Conservation (phyloP, 208 protist species). For the Leptomonas pyrrhocoris region DNA sequence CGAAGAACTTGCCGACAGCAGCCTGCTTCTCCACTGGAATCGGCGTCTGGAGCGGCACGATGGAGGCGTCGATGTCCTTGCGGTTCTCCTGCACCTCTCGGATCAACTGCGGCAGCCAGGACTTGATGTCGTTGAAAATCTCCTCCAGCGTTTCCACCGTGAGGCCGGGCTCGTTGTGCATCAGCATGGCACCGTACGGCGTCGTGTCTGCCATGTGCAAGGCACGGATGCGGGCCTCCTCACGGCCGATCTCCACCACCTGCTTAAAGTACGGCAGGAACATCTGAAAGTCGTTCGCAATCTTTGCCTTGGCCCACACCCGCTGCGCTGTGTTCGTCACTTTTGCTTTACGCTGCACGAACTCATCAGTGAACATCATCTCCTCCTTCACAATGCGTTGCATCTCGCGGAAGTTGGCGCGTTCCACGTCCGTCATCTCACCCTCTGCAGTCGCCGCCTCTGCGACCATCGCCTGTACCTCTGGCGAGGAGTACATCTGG, state of each 20-base stretch:
- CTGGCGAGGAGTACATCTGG: constrained; percentile 32
- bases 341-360: constrained; percentile 7
- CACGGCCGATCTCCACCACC: constrained; percentile 9
- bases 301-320: constrained; percentile 12
- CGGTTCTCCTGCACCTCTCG: constrained; percentile 13
- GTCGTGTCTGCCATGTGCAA: constrained; percentile 5
- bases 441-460: background rate
- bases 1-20: constrained; percentile 31
- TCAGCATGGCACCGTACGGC: constrained; percentile 5
- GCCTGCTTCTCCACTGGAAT: constrained; percentile 51
- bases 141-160: constrained; percentile 15
- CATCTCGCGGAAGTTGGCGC: constrained; percentile 13
- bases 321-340: constrained; percentile 8
- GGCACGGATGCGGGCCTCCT: constrained; percentile 4
- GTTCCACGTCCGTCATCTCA: constrained; percentile 8
- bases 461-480: constrained; percentile 16
- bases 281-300: constrained; percentile 7
- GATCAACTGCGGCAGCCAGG: constrained; percentile 13
- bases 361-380: constrained; percentile 13
- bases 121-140: constrained; percentile 19
- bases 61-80: constrained; percentile 14
- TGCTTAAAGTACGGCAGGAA: constrained; percentile 15
- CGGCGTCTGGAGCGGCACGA: constrained; percentile 6
- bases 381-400: constrained; percentile 6
- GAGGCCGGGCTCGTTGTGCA: constrained; percentile 8